Base-by-base conservation (phyloP, 2,329 filamentous ascomycete genomes). In the Fusarium succisae region DNA sequence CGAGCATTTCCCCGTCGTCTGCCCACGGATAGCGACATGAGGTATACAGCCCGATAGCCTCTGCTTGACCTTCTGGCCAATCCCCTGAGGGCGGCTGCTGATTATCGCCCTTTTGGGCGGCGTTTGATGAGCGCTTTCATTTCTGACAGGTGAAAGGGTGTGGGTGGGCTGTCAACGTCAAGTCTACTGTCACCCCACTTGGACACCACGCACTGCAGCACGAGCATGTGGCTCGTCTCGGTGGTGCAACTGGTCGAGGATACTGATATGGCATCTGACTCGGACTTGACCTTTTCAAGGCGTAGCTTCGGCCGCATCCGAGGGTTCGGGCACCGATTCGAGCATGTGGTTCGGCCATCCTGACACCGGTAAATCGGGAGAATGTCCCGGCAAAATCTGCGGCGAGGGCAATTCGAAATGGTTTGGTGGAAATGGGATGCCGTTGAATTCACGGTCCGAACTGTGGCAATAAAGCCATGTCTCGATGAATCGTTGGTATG, bases 401-500 rank as follows among this genome's bases (percentile, higher is more conserved):
- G 85, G 85, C 44, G 86, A 86, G 10, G 85, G 84, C 15, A 87
- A 77, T 76, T 87, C 86, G 63, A 86, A 82, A 54, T 83, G 84
- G 73, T 85, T 83, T 11, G 81, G 80, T 8, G 86, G 85, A 61
- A 86, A 86, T 3, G 85, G 81, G 32, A 86, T 82, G 13, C 83
- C 84, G 30, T 83, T 80, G 63, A 86, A 87, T 59, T 86, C 84
- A 63, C 82, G 82, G 69, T 88, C 86, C 17, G 83, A 83, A 70
- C 79, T 82, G 65, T 87, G 86, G 47, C 85, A 86, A 65, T 82
- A 77, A 30, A 82, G 73, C 86, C 86, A 88, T 53, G 80, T 82
- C 22, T 85, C 82, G 22, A 87, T 78, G 62, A 88, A 88, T 48
- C 84, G 81, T 39, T 78, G 81, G 64, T 86, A 87, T 71, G 76